phyloP scores from a whole-genome alignment of 352 stramenopile genomes.

The Phytophthora hibernalis region DNA sequence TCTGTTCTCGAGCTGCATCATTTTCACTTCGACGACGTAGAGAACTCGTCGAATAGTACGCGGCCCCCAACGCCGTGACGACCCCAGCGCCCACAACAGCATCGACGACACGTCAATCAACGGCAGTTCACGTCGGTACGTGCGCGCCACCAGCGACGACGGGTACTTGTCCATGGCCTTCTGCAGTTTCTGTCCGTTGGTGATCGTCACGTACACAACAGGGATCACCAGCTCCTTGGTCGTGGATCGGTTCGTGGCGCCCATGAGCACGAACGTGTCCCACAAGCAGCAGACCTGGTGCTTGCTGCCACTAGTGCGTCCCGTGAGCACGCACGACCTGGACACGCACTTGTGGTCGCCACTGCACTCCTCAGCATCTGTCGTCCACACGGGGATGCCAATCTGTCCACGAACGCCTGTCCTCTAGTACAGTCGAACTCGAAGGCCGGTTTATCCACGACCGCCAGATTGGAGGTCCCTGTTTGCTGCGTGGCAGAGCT shows the following conservation, averaged over 20 bases:
- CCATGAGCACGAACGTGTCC: conserved; percentile 85
- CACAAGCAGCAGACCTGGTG: conserved; percentile 82
- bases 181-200: conserved; percentile 57
- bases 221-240: conserved; percentile 54
- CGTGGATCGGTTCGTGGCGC: conserved; percentile 54
- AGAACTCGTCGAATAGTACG: conserved; percentile 63
- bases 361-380: conserved; percentile 50
- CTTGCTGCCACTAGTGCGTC: conserved; percentile 27
- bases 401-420: conserved; percentile 55
- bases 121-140: conserved; percentile 54
- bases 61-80: conserved; percentile 56
- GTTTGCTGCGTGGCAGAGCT: neutral
- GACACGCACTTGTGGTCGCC: conserved; percentile 48
- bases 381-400: conserved; percentile 58
- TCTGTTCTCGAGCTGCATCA: conserved; percentile 13
- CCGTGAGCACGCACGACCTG: conserved; percentile 68
- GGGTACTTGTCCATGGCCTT: conserved; percentile 46
- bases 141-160: conserved; percentile 46
- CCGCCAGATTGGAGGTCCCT: neutral
- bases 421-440: conserved; percentile 75
- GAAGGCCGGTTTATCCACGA: conserved; percentile 50
- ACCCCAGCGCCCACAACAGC: conserved; percentile 73
- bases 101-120: conserved; percentile 68
- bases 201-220: conserved; percentile 76
- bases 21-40: conserved; percentile 25